phyloP scores from a whole-genome alignment of 2,329 filamentous ascomycete genomes.

The Scedosporium apiospermum region DNA sequence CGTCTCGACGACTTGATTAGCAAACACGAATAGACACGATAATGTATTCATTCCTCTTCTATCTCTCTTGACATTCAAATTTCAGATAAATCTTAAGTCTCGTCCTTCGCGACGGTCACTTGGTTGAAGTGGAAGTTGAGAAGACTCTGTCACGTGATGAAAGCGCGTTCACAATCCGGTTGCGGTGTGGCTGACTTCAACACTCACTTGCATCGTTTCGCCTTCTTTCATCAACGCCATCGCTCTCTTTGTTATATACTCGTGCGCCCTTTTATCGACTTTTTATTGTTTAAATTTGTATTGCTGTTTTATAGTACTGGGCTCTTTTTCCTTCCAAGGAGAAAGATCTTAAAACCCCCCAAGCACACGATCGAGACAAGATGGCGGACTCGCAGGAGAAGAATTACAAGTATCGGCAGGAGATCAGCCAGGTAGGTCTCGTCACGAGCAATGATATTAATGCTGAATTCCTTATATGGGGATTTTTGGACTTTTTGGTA shows the following conservation, averaged over 20 bases:
- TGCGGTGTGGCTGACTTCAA: not conserved
- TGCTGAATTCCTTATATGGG: not conserved
- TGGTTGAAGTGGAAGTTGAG: not conserved
- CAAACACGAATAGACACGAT: not conserved
- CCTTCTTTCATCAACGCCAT: too few relatives aligned
- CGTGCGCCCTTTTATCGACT: too few relatives aligned
- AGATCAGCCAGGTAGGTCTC: constrained; percentile 83
- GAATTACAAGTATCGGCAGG: constrained; percentile 80
- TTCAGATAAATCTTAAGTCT: too few relatives aligned
- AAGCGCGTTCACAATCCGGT: not conserved
- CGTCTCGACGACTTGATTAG: not conserved
- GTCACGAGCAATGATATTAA: not conserved
- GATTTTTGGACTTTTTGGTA: not conserved
- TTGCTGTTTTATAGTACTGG: too few relatives aligned
- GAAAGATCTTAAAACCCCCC: too few relatives aligned
- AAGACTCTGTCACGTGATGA: not conserved
- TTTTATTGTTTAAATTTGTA: too few relatives aligned
- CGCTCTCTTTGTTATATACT: too few relatives aligned
- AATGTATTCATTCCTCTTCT: too few relatives aligned
- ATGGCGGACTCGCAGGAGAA: constrained; percentile 17
- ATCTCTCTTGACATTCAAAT: too few relatives aligned
- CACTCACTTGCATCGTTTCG: not conserved
- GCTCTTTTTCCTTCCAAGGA: too few relatives aligned
- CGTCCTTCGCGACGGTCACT: too few relatives aligned
- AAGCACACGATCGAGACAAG: not conserved